Conservation (phyloP, 768 basidiomycete genomes). For the Trichaptum fuscoviolaceum region DNA sequence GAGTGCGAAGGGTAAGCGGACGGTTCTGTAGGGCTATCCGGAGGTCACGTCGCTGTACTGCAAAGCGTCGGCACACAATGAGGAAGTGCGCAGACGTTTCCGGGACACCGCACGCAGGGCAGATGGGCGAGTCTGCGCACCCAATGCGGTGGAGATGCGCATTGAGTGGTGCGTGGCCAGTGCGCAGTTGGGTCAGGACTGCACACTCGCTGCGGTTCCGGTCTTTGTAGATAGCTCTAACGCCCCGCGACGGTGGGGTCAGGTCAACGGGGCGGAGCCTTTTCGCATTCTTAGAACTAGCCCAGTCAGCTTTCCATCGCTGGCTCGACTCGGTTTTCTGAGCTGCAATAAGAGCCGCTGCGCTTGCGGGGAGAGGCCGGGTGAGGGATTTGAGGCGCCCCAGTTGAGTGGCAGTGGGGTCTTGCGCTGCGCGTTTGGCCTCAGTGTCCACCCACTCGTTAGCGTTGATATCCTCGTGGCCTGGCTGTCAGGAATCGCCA, state of each 20-base stretch:
- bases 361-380: slow-evolving; percentile 9
- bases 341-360: slow-evolving; percentile 4
- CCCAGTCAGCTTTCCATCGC: slow-evolving; percentile 10
- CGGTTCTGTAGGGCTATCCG: too few relatives aligned
- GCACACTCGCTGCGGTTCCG: too few relatives aligned
- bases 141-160: too few relatives aligned
- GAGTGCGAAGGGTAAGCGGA: too few relatives aligned
- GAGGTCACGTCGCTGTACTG: slow-evolving; percentile 3
- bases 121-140: too few relatives aligned
- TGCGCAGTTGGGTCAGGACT: too few relatives aligned
- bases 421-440: slow-evolving; percentile 8
- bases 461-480: too few relatives aligned
- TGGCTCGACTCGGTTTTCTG: background rate
- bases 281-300: background rate
- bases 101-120: background rate
- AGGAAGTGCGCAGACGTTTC: slow-evolving; percentile 11
- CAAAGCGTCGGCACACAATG: slow-evolving; percentile 20
- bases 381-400: background rate
- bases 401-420: background rate
- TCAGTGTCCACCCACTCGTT: too few relatives aligned
- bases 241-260: background rate
- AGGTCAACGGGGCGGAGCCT: background rate
- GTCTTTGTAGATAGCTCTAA: too few relatives aligned
- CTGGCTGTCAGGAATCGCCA: too few relatives aligned
- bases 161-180: too few relatives aligned